Evolutionary conservation across 805 yeast genomes (phyloP), one percentile per base, ranked within the genome.

Genomic region (Yarrowia deformans): DNA sequence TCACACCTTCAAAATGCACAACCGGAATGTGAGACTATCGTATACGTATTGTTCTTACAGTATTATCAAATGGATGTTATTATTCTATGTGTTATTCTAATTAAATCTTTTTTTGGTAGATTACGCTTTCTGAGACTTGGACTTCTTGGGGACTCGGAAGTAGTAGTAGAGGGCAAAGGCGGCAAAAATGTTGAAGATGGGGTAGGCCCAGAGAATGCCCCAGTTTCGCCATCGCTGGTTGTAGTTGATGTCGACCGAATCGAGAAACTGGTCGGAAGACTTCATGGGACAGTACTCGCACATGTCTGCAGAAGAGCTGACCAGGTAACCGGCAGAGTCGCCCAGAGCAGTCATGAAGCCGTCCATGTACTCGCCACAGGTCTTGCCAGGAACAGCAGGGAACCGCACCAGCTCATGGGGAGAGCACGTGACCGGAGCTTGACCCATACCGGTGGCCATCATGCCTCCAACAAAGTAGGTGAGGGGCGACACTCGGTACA

Each of bases 401-500:
- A 89, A 81, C 1, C 67, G 58, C 37, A 85, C 81, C 58, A 79
- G 80, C 75, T 88, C 93, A 49, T 75, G 75, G 1, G 72, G 72
- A 1, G 86, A 68, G 77, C 93, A 88, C 0, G 69, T 70, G 60
- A 88, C 85, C 0, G 73, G 69, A 13, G 81, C 79, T 70, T 82
- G 82, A 71, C 87, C 87, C 72, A 82, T 79, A 69, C 83, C 81
- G 34, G 76, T 78, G 35, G 79, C 80, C 43, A 87, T 79, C 71
- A 89, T 80, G 64, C 85, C 83, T 70, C 84, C 85, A 68, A 90
- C 80, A 76, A 88, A 85, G 74, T 90, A 90, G 1, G 93, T 88
- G 77, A 84, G 83, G 8, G 81, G 94, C 39, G 90, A 87, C 16
- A 81, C 82, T 72, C 89, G 84, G 84, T 89, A 87, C 92, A 90